Base-by-base conservation (phyloP, 768 basidiomycete genomes). In the Sporobolomyces roseus region DNA sequence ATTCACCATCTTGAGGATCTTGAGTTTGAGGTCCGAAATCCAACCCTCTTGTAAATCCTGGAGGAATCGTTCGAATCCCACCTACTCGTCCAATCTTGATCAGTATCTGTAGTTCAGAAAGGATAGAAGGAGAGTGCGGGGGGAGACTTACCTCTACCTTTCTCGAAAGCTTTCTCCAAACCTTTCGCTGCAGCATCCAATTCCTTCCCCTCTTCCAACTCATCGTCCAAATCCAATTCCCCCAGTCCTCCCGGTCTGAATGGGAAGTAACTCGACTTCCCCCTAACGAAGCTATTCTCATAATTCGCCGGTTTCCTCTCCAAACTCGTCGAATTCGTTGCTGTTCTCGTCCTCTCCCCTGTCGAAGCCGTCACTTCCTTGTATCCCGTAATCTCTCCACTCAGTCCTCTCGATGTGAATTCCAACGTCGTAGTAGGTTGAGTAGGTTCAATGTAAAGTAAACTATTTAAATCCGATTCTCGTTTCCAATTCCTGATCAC, bases 221-320 rank as follows among this genome's bases (percentile, higher is more conserved):
- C 75, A 29, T 78, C 74, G 36, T 78, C 74, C 6, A 83, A 75
- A 3, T 77, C 71, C 23, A 82, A 80, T 72, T 87, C 87, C 49
- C 91, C 91, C 14, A 98, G 81, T 3, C 96, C 96, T 52, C 96
- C 96, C 9, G 96, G 96, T 80, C 87, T 84, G 79, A 98, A 98
- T 1, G 96, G 96, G 13, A 93, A 85, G 79, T 93, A 86, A 50
- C 89, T 88, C 27, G 92, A 89, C 79, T 94, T 96, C 51, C 96
- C 96, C 65, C 93, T 83, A 25, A 98, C 93, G 78, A 98, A 98
- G 63, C 85, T 87, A 19, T 59, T 55, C 61, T 85, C 83, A 65
- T 82, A 83, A 0, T 88, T 84, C 19, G 86, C 91, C 12, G 93
- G 93, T 4, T 90, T 88, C 56, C 94, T 85, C 68, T 88, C 85